phyloP scores from a whole-genome alignment of 805 yeast genomes.

The Naumovozyma dairenensis region DNA sequence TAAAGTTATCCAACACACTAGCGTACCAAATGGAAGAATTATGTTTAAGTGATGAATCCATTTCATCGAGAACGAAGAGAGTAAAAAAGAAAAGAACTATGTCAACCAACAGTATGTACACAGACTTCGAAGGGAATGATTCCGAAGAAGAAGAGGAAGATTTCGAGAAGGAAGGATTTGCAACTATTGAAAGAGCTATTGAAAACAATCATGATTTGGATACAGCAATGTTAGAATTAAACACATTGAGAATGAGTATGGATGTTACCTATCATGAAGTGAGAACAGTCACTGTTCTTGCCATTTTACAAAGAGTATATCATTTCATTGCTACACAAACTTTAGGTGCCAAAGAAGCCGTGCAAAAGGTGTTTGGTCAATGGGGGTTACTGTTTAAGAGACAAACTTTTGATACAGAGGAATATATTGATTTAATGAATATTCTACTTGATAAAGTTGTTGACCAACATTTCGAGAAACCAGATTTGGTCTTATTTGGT shows the following conservation, averaged over 20 bases:
- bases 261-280: constrained; percentile 92
- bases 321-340: constrained; percentile 74
- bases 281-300: constrained; percentile 65
- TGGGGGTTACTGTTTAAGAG: constrained; percentile 81
- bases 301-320: constrained; percentile 58
- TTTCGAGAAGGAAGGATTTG: constrained; percentile 82
- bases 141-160: constrained; percentile 56
- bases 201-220: constrained; percentile 88
- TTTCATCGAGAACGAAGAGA: constrained; percentile 40
- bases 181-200: constrained; percentile 85
- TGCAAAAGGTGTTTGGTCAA: constrained; percentile 58
- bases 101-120: constrained; percentile 33
- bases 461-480: constrained; percentile 25
- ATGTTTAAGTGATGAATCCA: constrained; percentile 49
- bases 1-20: constrained; percentile 26
- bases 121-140: constrained; percentile 35
- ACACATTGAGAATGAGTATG: constrained; percentile 95
- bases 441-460: constrained; percentile 31
- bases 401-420: constrained; percentile 74
- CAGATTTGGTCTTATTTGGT: constrained; percentile 27
- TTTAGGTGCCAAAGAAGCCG: constrained; percentile 65
- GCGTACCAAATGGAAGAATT: constrained; percentile 40
- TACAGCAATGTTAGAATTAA: constrained; percentile 84
- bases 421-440: constrained; percentile 61
- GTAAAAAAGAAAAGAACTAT: constrained; percentile 36